Base-by-base conservation (phyloP, 1,284 basidiomycete genomes). In the Phellinidium pouzarii region DNA sequence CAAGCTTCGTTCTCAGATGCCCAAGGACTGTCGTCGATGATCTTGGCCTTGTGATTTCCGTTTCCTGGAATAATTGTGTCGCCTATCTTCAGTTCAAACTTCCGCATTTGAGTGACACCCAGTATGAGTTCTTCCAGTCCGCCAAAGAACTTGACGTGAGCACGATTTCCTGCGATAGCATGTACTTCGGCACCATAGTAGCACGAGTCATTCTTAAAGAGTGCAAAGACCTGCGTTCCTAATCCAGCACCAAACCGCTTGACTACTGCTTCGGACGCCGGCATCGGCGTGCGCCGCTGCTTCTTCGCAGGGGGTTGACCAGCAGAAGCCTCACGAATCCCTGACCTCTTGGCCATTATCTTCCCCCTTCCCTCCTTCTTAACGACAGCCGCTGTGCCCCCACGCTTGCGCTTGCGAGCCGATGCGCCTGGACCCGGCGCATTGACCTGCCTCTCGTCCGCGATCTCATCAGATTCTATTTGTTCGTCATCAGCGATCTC, bases 141-240 rank as follows among this genome's bases (percentile, higher is more conserved):
- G 60, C 88, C 87, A 58, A 52, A 52, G 62, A 87, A 89, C 25
- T 70, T 67, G 57, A 89, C 63, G 14, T 59, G 52, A 61, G 77
- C 83, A 22, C 57, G 62, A 8, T 62, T 64, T 8, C 53, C 54
- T 12, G 59, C 60, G 14, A 59, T 49, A 11, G 72, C 68, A 54
- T 78, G 59, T 5, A 86, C 70, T 23, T 68, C 69, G 8, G 83
- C 87, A 3, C 80, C 62, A 60, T 84, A 88, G 64, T 76, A 89
- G 56, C 76, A 71, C 1, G 73, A 75, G 52, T 81, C 77, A 43
- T 66, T 63, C 57, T 72, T 77, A 82, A 83, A 87, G 8, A 82
- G 61, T 1, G 82, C 86, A 58, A 86, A 81, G 12, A 89, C 82
- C 1, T 77, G 77, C 11, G 80, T 77, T 34, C 62, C 62, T 58